Evolutionary conservation across 1,139 yeast genomes (phyloP).

Genomic region (Debaryomycetaceae sp.): DNA sequence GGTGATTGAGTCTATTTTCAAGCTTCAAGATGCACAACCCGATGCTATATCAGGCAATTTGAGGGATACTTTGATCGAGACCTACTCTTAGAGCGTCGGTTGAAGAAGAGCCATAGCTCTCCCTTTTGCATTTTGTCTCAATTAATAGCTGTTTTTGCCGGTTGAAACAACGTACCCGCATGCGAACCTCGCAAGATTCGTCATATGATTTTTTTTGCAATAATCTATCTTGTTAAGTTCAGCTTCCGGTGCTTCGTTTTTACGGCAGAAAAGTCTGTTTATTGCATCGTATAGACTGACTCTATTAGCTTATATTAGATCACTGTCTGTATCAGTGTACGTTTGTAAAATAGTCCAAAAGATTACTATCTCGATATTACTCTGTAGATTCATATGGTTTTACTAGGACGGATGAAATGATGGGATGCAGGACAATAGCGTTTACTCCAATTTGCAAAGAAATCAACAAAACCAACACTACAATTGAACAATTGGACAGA

Average conservation of each 20-base stretch:
- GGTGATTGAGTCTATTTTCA: slow-evolving; percentile 93
- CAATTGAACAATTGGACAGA: not conserved
- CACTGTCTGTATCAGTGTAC: not conserved
- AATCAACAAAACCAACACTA: not conserved
- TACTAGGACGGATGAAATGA: not conserved
- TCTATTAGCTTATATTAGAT: not conserved
- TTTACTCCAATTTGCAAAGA: not conserved
- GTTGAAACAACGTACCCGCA: not conserved
- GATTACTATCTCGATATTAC: not conserved
- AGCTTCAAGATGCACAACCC: slow-evolving; percentile 85
- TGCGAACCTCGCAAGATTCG: too few species aligned
- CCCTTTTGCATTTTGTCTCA: not conserved
- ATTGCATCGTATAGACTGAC: not conserved
- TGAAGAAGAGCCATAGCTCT: not conserved
- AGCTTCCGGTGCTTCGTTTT: too few species aligned
- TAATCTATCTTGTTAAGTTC: too few species aligned
- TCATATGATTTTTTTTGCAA: too few species aligned
- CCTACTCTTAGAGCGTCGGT: slow-evolving; percentile 45
- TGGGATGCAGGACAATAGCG: not conserved
- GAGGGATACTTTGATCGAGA: slow-evolving; percentile 89
- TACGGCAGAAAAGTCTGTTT: not conserved
- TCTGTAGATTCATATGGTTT: not conserved
- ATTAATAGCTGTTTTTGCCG: not conserved
- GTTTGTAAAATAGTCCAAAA: not conserved
- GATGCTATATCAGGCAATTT: slow-evolving; percentile 78